A percentile compares a stretch with the other conserved stretches of the same genome.
Conservation (phyloP, 2,329 filamentous ascomycete species). For the Periconia sp. region DNA sequence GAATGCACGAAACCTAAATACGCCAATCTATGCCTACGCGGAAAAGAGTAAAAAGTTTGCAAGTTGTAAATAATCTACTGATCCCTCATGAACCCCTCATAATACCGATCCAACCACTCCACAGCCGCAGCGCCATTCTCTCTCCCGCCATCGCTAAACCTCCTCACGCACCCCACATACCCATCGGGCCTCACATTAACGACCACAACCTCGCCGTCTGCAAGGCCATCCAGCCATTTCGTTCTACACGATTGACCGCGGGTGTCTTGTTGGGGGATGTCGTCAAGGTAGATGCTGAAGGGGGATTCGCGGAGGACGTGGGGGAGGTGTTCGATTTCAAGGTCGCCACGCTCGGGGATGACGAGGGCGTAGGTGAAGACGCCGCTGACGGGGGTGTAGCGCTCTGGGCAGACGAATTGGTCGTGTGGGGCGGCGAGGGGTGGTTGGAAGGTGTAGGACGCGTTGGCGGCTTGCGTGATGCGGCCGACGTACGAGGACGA, state of each 20-base stretch:
- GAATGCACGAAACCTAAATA: too few relatives aligned
- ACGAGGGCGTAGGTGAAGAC: conserved; percentile 68
- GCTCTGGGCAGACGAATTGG: conserved; percentile 65
- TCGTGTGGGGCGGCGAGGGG: conserved; percentile 62
- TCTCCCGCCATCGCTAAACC: conserved; percentile 37
- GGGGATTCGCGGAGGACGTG: conserved; percentile 62
- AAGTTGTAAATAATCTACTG: too few relatives aligned
- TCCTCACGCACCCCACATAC: conserved; percentile 67
- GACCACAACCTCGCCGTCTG: conserved; percentile 61
- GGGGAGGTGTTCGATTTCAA: conserved; percentile 69
- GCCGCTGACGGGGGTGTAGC: conserved; percentile 69
- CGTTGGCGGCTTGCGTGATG: conserved; percentile 59
- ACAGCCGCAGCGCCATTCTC: conserved; percentile 40
- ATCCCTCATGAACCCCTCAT: conserved; percentile 49
- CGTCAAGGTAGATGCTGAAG: conserved; percentile 74
- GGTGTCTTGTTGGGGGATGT: conserved; percentile 60
- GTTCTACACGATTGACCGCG: conserved; percentile 58
- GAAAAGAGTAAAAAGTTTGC: too few relatives aligned
- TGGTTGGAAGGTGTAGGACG: conserved; percentile 64
- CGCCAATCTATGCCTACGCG: too few relatives aligned
- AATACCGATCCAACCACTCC: conserved; percentile 55
- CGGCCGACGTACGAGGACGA: conserved; percentile 60
- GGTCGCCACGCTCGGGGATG: conserved; percentile 63
- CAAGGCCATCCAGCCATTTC: conserved; percentile 68
- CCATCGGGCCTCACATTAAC: conserved; percentile 73